Evolutionary conservation across 352 stramenopile genomes (phyloP).

Genomic region (Elongisporangium senticosum): DNA sequence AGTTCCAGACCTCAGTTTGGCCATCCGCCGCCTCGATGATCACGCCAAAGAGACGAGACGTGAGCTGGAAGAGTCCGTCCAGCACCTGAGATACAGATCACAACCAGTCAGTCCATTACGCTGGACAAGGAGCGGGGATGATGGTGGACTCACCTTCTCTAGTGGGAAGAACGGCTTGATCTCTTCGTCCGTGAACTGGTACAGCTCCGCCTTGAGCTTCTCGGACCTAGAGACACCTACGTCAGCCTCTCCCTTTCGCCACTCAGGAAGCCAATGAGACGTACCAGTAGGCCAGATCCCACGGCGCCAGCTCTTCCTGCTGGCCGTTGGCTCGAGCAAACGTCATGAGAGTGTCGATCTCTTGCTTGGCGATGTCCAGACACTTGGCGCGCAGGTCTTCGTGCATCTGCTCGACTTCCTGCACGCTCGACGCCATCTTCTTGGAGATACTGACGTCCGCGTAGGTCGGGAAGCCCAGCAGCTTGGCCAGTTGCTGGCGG

Average conservation of each 20-base stretch:
- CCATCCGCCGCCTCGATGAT: conserved; percentile 84
- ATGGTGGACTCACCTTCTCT: conserved; percentile 58
- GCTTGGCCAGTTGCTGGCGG: conserved; percentile 83
- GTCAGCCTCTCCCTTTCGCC: neutral
- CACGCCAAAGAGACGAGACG: conserved; percentile 93
- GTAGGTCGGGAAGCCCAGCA: conserved; percentile 94
- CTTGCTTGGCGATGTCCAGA: conserved; percentile 82
- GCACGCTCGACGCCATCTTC: conserved; percentile 96
- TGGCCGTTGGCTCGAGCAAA: conserved; percentile 85
- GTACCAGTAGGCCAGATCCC: conserved; percentile 94
- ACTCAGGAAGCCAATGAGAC: neutral
- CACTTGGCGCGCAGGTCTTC: conserved; percentile 92
- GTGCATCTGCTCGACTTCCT: conserved; percentile 90
- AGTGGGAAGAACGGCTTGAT: conserved; percentile 97
- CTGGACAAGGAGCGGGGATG: neutral
- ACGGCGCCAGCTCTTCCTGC: conserved; percentile 76
- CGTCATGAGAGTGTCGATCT: conserved; percentile 87
- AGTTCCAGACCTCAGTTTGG: conserved; percentile 86
- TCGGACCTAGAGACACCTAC: conserved; percentile 62
- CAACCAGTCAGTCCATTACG: conserved; percentile 1
- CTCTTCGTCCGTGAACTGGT: conserved; percentile 95
- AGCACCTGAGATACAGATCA: conserved; percentile 38
- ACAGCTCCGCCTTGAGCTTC: conserved; percentile 93
- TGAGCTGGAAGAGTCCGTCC: conserved; percentile 94
- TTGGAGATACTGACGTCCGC: conserved; percentile 89